Base-by-base conservation (phyloP, 2,329 filamentous ascomycete genomes). In the Ceratocystis cacaofunesta region DNA sequence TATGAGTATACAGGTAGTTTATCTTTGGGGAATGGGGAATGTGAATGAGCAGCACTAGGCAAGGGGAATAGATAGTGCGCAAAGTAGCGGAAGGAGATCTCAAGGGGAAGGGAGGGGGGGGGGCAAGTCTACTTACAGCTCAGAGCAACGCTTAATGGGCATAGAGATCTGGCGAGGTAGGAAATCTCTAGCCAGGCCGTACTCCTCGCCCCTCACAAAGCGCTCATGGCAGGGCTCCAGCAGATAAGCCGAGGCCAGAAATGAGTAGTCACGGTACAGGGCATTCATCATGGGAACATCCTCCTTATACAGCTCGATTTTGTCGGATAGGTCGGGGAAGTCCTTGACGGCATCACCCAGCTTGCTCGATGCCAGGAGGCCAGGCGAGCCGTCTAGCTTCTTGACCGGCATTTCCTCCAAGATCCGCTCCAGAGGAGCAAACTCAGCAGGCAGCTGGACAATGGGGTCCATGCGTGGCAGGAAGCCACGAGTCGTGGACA, bases 211-310 rank as follows among this genome's bases (percentile, higher is more conserved):
- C 74, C 83, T 86, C 68, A 87, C 71, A 71, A 85, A 86, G 48
- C 81, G 82, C 76, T 90, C 81, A 76, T 94, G 92, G 74, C 92
- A 96, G 10, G 92, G 92, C 78, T 96, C 92, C 36, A 96, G 84
- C 36, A 96, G 79, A 73, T 95, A 96, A 0, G 90, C 89, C 28
- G 89, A 95, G 4, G 91, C 88, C 36, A 96, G 77, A 79, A 96
- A 96, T 15, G 88, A 89, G 74, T 96, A 96, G 77, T 96, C 92
- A 22, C 92, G 82, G 75, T 96, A 96, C 61, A 95, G 77, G 43
- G 91, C 91, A 71, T 92, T 94, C 79, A 95, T 85, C 67, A 90
- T 77, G 17, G 87, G 87, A 48, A 92, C 80, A 75, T 96, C 86
- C 68, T 85, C 78, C 70, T 82, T 79, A 70, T 88, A 87, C 74